These are phyloP conservation scores for Stephania japonica DNA, from an alignment of 164 flowering plant species.

Conservation along the genomic window DNA sequence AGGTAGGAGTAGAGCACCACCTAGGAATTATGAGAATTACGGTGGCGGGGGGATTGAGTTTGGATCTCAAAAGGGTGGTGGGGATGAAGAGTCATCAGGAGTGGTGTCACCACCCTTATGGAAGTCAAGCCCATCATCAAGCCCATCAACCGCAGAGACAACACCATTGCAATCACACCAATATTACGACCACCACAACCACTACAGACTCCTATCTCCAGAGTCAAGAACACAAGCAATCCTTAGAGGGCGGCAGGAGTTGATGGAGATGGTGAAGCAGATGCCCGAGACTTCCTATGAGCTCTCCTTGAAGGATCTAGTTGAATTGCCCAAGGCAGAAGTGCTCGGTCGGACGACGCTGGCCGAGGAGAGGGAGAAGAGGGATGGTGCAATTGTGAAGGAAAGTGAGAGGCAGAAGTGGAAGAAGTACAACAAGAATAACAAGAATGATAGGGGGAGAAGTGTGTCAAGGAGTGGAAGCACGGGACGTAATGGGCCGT, in stretches of 20 bases:
- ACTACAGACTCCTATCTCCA: constrained; percentile 22
- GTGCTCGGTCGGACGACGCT: not conserved
- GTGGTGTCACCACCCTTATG: constrained; percentile 48
- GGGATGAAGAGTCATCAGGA: constrained; percentile 10
- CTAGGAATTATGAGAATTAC: constrained; percentile 1
- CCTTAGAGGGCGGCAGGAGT: constrained; percentile 47
- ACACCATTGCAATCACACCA: constrained; percentile 23
- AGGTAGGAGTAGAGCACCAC: not conserved
- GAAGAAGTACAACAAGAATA: constrained; percentile 20
- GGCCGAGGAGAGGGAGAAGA: constrained; percentile 9
- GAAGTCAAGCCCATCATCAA: constrained; percentile 26
- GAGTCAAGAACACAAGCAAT: constrained; percentile 34
- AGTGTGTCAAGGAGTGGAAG: constrained; percentile 26
- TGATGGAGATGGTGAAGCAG: constrained; percentile 67
- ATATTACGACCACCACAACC: not conserved
- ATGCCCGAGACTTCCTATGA: constrained; percentile 70
- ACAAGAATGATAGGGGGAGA: not conserved
- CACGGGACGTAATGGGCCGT: constrained; percentile 29
- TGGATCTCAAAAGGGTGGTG: constrained; percentile 17
- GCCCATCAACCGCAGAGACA: constrained; percentile 13
- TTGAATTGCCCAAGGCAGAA: constrained; percentile 27
- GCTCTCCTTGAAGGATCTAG: constrained; percentile 67
- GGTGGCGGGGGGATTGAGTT: constrained; percentile 14
- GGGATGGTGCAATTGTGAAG: not conserved
- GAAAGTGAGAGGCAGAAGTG: not conserved